Base-by-base conservation (phyloP, 2,329 filamentous ascomycete species). In the Penicillium hesseltinei region DNA sequence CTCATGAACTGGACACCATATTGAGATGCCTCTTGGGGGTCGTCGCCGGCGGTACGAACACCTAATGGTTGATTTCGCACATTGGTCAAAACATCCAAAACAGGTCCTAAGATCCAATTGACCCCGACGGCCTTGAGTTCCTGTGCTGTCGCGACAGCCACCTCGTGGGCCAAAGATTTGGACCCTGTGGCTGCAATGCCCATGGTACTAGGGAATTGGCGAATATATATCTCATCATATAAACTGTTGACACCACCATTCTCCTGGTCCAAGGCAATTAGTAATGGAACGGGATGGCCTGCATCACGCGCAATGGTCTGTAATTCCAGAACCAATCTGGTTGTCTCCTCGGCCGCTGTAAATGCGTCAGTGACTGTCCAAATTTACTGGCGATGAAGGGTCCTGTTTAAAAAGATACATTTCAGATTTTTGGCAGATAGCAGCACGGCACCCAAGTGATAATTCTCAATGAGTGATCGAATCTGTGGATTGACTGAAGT, bases 171-270 rank as follows among this genome's bases (percentile, higher is more conserved):
- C 54, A 97, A 80, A 11, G 94, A 86, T 36, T 87, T 88, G 11
- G 88, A 92, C 25, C 92, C 91, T 5, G 92, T 92, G 23, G 94
- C 94, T n/a, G 93, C 92, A 59, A 97, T 83, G 13, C 92, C 93
- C 93, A 99, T 97, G 61, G 93, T 90, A 69, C 92, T 96, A 9
- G 94, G 94, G 66, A 96, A 99, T 72, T 97, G 94, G 64, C 91
- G 92, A 65, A 97, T 93, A 72, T 92, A 94, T 69, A 94, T 91
- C 66, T 96, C 92, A 73, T 97, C 93, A 69, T 95, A 97, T 2
- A 97, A 83, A 76, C 91, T 96, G 78, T 97, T 97, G 73, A 97
- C 93, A 3, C 93, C 92, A 62, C 94, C 94, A 85, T 99, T 97
- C 74, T 99, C 94, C 73, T 99, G 94, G 71, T 97, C 94, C 38